Evolutionary conservation across 306 rosid genomes (phyloP), one percentile per base, ranked within the genome.

Genomic region (Fagus crenata): DNA sequence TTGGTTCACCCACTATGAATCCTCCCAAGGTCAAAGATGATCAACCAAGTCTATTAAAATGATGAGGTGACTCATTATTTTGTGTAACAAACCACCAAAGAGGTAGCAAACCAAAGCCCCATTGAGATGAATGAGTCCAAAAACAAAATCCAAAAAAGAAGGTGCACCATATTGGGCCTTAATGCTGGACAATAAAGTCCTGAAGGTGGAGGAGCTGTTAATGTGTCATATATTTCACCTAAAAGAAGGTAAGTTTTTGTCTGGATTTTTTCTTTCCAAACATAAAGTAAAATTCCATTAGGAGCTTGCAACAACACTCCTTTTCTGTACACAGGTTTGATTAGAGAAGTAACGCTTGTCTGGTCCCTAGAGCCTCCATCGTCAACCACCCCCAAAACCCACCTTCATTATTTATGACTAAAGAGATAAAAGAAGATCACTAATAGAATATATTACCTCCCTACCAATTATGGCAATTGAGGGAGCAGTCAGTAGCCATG

Each of bases 401-500:
- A 46, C 1, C 51, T 46, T 46, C 14, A 46, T 46, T 46, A 46
- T 46, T 9, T 46, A 31, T 58, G 15, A 49, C 13, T 39, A 7
- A 17, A 9, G 5, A 65, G 49, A 13, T 65, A 28, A 3, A 39
- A 39, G n/a, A 65, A 17, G 37, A 35, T 7, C 2, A 1, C 0
- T 65, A 17, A 6, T 15, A 17, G 37, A 65, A 68, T 40, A 41
- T 35, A 64, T 77, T 92, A 96, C 99, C 99, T 96, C 99, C 84
- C 99, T 85, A 63, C 99, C 99, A 81, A 93, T 91, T 53, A 96
- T 89, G 70, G 91, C 89, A 84, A 96, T 86, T 65, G 98, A 67
- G 77, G 99, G 99, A 70, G 87, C 71, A 53, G 96, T 88, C 41
- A 96, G 84, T 13, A 96, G 84, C 99, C 99, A 96, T 18, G 93